Evolutionary conservation across 306 rosid genomes (phyloP).

Genomic region (Vicia faba): DNA sequence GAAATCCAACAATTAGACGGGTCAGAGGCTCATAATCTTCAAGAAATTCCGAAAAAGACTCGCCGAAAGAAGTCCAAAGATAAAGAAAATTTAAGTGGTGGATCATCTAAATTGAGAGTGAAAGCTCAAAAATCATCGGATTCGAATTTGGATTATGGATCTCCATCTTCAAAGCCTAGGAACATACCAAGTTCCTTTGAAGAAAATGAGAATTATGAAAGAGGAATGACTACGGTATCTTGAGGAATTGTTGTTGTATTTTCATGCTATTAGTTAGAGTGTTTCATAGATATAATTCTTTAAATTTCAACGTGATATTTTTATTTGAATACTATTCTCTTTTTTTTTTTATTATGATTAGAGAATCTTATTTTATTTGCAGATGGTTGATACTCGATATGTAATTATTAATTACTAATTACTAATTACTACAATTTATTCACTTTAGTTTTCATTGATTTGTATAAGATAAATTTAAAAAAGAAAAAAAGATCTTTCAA

Average conservation of each 20-base stretch:
- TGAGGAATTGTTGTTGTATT: slow-evolving; percentile 25
- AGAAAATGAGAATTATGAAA: slow-evolving; percentile 39
- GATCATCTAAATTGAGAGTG: slow-evolving; percentile 40
- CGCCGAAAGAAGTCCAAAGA: slow-evolving; percentile 76
- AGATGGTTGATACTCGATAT: slow-evolving; percentile 4
- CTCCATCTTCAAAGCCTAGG: slow-evolving; percentile 37
- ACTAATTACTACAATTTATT: slow-evolving; percentile 21
- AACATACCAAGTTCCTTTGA: slow-evolving; percentile 38
- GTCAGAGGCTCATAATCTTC: slow-evolving; percentile 28
- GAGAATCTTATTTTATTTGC: slow-evolving; percentile 5
- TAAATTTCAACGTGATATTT: slow-evolving; percentile 11
- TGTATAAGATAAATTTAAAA: too few relatives aligned
- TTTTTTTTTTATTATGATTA: background rate
- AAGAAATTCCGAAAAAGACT: slow-evolving; percentile 62
- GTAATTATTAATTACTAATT: slow-evolving; percentile 25
- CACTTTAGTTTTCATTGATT: slow-evolving; percentile 5
- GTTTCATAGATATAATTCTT: slow-evolving; percentile 38
- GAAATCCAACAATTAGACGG: slow-evolving; percentile 30
- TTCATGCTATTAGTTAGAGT: slow-evolving; percentile 42
- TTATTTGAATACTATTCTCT: background rate
- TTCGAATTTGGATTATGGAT: slow-evolving; percentile 24
- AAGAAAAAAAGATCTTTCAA: too few relatives aligned
- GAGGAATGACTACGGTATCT: slow-evolving; percentile 40
- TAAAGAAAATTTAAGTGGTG: slow-evolving; percentile 30
- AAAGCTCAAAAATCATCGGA: slow-evolving; percentile 43